Evolutionary conservation across 345 rosid genomes (phyloP).

Genomic region (Jatropha curcas): DNA sequence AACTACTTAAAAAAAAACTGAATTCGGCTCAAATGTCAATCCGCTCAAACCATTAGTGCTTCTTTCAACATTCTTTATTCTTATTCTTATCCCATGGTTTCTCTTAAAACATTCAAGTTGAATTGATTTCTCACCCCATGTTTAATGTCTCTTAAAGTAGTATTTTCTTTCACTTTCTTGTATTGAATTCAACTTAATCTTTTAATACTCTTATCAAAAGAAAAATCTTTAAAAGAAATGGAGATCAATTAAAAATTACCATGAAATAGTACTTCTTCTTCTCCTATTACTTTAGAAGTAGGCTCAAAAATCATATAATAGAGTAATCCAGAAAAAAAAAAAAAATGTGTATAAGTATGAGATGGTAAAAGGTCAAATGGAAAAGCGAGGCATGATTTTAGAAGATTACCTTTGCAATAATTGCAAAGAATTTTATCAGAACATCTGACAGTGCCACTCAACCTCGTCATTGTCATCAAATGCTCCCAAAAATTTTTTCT

Average conservation of each 20-base stretch:
- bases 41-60: conserved; percentile 10
- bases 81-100: neutral
- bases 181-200: no score
- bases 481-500: neutral
- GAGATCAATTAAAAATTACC: no score
- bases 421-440: conserved; percentile 22
- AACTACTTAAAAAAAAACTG: no score
- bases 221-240: no score
- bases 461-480: conserved; percentile 13
- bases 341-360: no score
- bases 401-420: neutral
- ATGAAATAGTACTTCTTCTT: no score
- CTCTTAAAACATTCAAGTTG: neutral
- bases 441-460: neutral
- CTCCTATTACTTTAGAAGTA: no score
- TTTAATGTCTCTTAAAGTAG: neutral
- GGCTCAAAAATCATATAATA: no score
- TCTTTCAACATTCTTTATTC: conserved; percentile 13
- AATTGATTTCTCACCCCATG: neutral
- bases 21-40: neutral
- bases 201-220: neutral
- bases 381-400: neutral
- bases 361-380: neutral
- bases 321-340: no score
- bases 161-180: neutral